Evolutionary conservation across 495 filamentous ascomycete genomes (phyloP).

Genomic region (Hypoxylon rickii): DNA sequence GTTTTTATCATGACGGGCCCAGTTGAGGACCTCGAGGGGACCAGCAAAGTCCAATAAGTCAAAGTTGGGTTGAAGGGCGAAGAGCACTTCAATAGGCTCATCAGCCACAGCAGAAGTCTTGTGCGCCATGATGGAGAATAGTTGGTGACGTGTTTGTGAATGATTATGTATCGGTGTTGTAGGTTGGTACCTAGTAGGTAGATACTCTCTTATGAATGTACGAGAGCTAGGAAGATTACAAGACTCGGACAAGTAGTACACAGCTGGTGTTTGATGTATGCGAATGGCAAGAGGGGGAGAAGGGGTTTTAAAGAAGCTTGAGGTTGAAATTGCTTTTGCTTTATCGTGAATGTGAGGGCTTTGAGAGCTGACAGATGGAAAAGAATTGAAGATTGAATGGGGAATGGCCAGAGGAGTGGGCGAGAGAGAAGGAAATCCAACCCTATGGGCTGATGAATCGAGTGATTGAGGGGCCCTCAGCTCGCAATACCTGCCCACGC

Average conservation of each 20-base stretch:
- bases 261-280: slow-evolving; percentile 7
- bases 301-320: neutral
- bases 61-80: slow-evolving; percentile 56
- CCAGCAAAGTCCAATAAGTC: slow-evolving; percentile 68
- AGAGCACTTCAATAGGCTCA: slow-evolving; percentile 56
- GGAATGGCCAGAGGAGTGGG: slow-evolving; percentile 32
- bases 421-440: slow-evolving; percentile 16
- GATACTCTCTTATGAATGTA: slow-evolving; percentile 6
- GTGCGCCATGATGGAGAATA: slow-evolving; percentile 51
- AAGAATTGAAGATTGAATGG: neutral
- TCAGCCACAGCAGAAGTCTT: slow-evolving; percentile 53
- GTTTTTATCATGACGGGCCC: slow-evolving; percentile 62
- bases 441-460: slow-evolving; percentile 36
- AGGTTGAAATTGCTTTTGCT: slow-evolving; percentile 28
- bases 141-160: slow-evolving; percentile 14
- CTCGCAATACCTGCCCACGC: slow-evolving; percentile 30
- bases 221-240: slow-evolving; percentile 3
- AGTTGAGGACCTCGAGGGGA: slow-evolving; percentile 66
- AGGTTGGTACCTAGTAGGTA: neutral
- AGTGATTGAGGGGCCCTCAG: slow-evolving; percentile 35
- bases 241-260: slow-evolving; percentile 9
- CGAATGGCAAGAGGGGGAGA: slow-evolving; percentile 16
- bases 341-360: slow-evolving; percentile 10
- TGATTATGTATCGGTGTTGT: neutral
- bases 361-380: slow-evolving; percentile 17